Percentiles rank a stretch among this genome's conserved stretches.
Evolutionary conservation across 768 basidiomycete species (phyloP).

Genomic region (Tephrocybe sp.): DNA sequence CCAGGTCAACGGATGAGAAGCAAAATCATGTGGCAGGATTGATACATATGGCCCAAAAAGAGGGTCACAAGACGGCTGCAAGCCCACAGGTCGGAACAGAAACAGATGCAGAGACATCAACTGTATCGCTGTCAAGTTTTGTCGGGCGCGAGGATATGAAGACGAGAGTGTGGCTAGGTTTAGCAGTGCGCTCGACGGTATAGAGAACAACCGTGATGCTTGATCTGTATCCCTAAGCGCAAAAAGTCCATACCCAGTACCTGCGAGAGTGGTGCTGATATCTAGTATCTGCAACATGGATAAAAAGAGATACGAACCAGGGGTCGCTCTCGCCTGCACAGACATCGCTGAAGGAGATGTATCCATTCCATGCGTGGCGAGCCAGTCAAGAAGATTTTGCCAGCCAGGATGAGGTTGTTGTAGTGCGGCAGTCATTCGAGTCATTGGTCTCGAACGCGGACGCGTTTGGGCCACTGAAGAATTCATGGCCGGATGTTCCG

Average conservation of each 20-base stretch:
- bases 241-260: constrained; percentile 73
- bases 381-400: constrained; percentile 53
- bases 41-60: constrained; percentile 78
- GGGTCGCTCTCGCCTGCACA: constrained; percentile 51
- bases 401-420: constrained; percentile 36
- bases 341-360: constrained; percentile 36
- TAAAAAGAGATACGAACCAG: constrained; percentile 40
- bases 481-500: not conserved
- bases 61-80: constrained; percentile 48
- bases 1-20: constrained; percentile 85
- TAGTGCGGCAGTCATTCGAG: not conserved
- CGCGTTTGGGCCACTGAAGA: not conserved
- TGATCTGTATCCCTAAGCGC: constrained; percentile 43
- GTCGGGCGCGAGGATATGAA: constrained; percentile 47
- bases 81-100: constrained; percentile 55
- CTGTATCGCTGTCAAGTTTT: constrained; percentile 62
- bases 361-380: constrained; percentile 48
- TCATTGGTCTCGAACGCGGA: no score
- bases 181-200: constrained; percentile 71
- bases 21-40: constrained; percentile 71
- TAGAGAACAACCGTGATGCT: constrained; percentile 58
- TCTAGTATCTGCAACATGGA: not conserved
- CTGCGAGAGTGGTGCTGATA: constrained; percentile 27
- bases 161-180: constrained; percentile 69
- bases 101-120: constrained; percentile 80